These are phyloP conservation scores for Candida albicans DNA, from an alignment of 1,139 yeast species.

Conservation along the genomic window DNA sequence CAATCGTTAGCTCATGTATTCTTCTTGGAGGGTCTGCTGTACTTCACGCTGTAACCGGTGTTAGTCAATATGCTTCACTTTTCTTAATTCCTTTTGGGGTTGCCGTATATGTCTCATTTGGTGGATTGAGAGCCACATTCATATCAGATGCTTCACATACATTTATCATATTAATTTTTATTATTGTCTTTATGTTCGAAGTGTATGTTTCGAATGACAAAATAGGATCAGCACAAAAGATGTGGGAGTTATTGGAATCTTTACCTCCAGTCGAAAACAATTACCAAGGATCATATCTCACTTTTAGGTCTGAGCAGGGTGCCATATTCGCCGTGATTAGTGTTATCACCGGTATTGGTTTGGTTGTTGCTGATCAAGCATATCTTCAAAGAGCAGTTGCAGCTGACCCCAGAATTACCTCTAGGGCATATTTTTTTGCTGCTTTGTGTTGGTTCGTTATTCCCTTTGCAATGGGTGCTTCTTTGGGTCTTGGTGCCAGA, in stretches of 20 bases:
- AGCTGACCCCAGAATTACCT: conserved; percentile 34
- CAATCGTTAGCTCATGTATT: conserved; percentile 37
- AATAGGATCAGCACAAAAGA: conserved; percentile 47
- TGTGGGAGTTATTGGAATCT: conserved; percentile 43
- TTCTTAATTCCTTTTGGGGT: conserved; percentile 34
- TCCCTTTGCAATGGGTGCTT: conserved; percentile 44
- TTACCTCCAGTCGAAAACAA: conserved; percentile 44
- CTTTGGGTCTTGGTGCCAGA: conserved; percentile 42
- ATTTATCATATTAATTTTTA: conserved; percentile 36
- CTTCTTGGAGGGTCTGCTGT: conserved; percentile 41
- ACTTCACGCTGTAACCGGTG: conserved; percentile 36
- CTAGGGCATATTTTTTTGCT: conserved; percentile 44
- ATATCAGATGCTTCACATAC: conserved; percentile 50
- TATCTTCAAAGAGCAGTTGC: conserved; percentile 35
- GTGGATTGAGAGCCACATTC: conserved; percentile 49
- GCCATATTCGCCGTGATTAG: conserved; percentile 35
- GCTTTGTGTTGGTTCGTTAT: conserved; percentile 42
- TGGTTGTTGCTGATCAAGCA: conserved; percentile 69
- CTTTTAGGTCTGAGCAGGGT: conserved; percentile 45
- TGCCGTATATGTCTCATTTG: conserved; percentile 44
- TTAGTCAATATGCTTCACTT: conserved; percentile 35
- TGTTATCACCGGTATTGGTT: conserved; percentile 52
- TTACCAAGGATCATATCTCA: conserved; percentile 46
- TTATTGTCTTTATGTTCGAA: conserved; percentile 41
- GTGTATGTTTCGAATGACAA: conserved; percentile 39